phyloP scores from a whole-genome alignment of 2,329 filamentous ascomycete species.

The Fusarium austroafricanum region DNA sequence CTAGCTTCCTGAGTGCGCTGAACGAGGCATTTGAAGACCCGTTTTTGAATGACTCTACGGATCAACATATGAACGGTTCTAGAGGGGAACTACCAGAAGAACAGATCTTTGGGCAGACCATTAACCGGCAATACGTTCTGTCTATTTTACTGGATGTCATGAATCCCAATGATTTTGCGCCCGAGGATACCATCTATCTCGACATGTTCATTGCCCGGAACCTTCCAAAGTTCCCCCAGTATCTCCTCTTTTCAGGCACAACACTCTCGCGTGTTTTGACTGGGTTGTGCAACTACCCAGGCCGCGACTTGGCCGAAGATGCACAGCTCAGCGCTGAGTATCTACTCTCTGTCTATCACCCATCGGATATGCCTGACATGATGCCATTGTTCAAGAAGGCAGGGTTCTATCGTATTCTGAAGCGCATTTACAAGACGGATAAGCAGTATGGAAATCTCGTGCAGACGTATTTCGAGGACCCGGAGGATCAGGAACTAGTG shows the following conservation, averaged over 20 bases:
- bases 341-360: slow-evolving; percentile 90
- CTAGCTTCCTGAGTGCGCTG: slow-evolving; percentile 92
- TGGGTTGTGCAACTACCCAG: slow-evolving; percentile 87
- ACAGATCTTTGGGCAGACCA: slow-evolving; percentile 74
- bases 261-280: slow-evolving; percentile 83
- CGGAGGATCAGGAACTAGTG: slow-evolving; percentile 76
- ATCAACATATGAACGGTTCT: slow-evolving; percentile 66
- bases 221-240: slow-evolving; percentile 95
- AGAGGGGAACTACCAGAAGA: slow-evolving; percentile 69
- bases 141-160: slow-evolving; percentile 93
- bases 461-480: slow-evolving; percentile 86
- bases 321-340: slow-evolving; percentile 98
- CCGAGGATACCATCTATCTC: slow-evolving; percentile 89
- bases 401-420: slow-evolving; percentile 90
- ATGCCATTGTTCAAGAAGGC: slow-evolving; percentile 83
- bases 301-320: slow-evolving; percentile 84
- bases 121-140: slow-evolving; percentile 92
- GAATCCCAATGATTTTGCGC: slow-evolving; percentile 78
- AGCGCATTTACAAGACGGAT: slow-evolving; percentile 85
- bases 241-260: slow-evolving; percentile 89
- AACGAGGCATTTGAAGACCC: slow-evolving; percentile 98
- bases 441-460: slow-evolving; percentile 83
- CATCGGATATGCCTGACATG: slow-evolving; percentile 80
- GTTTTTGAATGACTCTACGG: slow-evolving; percentile 85
- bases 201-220: slow-evolving; percentile 99